Evolutionary conservation across 2,329 filamentous ascomycete species (phyloP), one percentile per base, ranked within the genome.

Genomic region (Gliomastix tumulicola): DNA sequence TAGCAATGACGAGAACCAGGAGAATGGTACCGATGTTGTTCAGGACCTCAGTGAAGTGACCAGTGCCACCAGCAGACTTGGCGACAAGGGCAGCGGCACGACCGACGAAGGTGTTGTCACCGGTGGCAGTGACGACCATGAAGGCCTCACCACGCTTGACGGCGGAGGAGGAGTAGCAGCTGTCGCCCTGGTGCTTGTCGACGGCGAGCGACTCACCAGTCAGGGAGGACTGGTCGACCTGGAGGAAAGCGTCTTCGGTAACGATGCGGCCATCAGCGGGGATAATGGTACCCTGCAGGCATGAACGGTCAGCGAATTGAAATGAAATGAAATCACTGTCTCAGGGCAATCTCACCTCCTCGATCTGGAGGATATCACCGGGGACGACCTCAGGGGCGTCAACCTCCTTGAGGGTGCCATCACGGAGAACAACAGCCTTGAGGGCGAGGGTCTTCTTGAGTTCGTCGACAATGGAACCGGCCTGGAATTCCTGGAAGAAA

Each of bases 131-230:
- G 49, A 92, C 76, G 45, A 94, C 74, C 55, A 92, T 71, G 59
- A 87, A 87, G 45, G 84, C 84, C 66, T 88, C 82, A 62, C 88
- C 88, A 71, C 88, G 85, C 76, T 94, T 94, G 69, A 94, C 83
- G 45, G 82, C 82, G 28, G 88, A 94, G 9, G 88, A 94, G 55
- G 84, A 81, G 57, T 85, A 94, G 63, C 84, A 88, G 54, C 76
- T 74, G 61, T 94, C 88, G 44, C 76, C 77, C 58, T 80, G 76
- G 68, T 86, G 82, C 73, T 92, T 94, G 66, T 94, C 87, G 49
- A 92, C 87, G 49, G 88, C 87, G 41, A 94, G 79, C 46, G 88
- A 94, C 66, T 95, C 88, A 50, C 88, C 88, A 41, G 88, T 94
- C 57, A 94, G 88, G 59, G 86, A 80, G 42, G 88, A 94, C 69